Evolutionary conservation across 352 stramenopile species (phyloP), one percentile per base, ranked within the genome.

Genomic region (Phytophthora pseudosyringae): DNA sequence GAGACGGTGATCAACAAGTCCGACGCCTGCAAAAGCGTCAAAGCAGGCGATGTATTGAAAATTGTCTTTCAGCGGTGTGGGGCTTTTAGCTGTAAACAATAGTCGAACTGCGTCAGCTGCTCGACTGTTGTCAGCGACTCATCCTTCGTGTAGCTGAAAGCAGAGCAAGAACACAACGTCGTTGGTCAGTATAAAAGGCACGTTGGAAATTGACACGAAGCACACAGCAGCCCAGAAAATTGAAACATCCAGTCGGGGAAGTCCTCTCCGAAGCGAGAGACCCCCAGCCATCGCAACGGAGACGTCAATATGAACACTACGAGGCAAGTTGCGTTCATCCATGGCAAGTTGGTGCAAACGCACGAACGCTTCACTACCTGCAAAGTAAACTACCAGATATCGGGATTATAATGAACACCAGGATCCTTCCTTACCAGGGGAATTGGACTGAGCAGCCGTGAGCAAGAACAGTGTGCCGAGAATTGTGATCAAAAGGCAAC

Each of bases 241-340:
- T 56, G 79, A 26, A 63, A 94, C 83, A 69, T 92, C 87, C 88
- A 96, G 0, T 62, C 51, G 0, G 75, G 26, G 33, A 89, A 93
- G 58, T 91, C 83, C 67, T 96, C 81, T n/a, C 86, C 86, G 56
- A 96, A 96, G 39, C 87, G 82, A 33, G 85, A 95, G 13, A 99
- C 94, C 28, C 97, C 97, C n/a, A 1, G 93, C 98, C 95, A 99
- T 98, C 8, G 96, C 95, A 12, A 95, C 79, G 7, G 89, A 76
- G 3, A 98, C 93, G 70, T 98, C 94, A 64, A 99, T 96, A 60
- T 99, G 88, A 35, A 98, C 83, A 13, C 48, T 78, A 6, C 67
- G 72, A 38, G 66, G 64, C 13, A 79, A 48, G 6, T 78, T 11
- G 5, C 67, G 64, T 18, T 89, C 54, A 2, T 59, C 63, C 3